Percentiles rank a stretch among this genome's conserved stretches.
Evolutionary conservation across 2,329 filamentous ascomycete species (phyloP).

Genomic region (Ceratocystis diversiconidia): DNA sequence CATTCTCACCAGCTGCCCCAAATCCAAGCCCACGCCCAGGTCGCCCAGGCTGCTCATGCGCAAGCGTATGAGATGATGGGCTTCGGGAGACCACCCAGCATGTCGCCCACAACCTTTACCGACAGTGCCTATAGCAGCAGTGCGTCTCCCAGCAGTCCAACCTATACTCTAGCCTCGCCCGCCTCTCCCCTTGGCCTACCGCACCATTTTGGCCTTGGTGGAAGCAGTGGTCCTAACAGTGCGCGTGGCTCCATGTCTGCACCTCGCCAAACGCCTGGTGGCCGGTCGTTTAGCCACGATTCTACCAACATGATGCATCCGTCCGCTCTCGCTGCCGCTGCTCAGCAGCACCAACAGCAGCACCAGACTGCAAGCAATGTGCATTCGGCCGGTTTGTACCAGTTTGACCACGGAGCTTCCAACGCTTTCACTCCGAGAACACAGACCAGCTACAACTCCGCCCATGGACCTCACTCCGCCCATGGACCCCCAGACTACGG

Average conservation of each 20-base stretch:
- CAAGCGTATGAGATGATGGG: constrained; percentile 11
- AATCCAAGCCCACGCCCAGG: background rate
- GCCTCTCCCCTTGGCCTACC: constrained; percentile 14
- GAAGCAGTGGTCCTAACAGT: background rate
- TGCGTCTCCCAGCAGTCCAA: constrained; percentile 12
- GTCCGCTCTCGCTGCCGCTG: background rate
- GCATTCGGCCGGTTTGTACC: background rate
- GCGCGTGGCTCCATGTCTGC: constrained; percentile 9
- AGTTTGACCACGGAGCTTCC: background rate
- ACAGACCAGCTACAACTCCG: background rate
- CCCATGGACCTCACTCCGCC: background rate
- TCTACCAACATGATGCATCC: constrained; percentile 9
- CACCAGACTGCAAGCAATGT: background rate
- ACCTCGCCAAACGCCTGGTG: constrained; percentile 3
- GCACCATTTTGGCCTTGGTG: constrained; percentile 5
- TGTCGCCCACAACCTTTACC: constrained; percentile 15
- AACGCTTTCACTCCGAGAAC: constrained; percentile 13
- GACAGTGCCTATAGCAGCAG: constrained; percentile 12
- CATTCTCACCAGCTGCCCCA: constrained; percentile 6
- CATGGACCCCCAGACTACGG: background rate
- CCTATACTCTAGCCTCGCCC: constrained; percentile 14
- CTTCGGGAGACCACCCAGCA: constrained; percentile 12
- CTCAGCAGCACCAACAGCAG: constrained; percentile 6
- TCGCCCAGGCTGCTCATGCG: background rate
- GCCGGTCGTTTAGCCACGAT: constrained; percentile 15